phyloP scores from a whole-genome alignment of 2,329 filamentous ascomycete species.

The Penicillium sp. region DNA sequence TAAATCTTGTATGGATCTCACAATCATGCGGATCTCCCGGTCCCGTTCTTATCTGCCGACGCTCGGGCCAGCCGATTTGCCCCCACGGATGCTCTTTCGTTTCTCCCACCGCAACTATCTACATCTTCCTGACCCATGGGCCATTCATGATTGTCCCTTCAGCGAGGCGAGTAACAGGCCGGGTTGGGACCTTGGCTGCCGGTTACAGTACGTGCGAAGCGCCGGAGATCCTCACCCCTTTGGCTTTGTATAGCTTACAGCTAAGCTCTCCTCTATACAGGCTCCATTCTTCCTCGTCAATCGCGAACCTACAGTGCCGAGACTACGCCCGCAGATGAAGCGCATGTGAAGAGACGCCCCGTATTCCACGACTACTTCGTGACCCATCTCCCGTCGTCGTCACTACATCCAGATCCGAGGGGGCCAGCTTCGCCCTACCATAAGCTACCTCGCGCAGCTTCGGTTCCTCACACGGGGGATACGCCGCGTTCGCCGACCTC shows the following conservation, averaged over 20 bases:
- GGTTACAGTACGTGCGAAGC: slow-evolving; percentile 31
- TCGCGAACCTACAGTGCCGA: slow-evolving; percentile 24
- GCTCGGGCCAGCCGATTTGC: slow-evolving; percentile 17
- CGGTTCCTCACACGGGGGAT: slow-evolving; percentile 64
- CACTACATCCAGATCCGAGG: slow-evolving; percentile 78
- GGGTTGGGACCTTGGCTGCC: slow-evolving; percentile 36
- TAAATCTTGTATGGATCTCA: too few species aligned
- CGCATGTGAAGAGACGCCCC: slow-evolving; percentile 36
- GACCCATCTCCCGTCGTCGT: slow-evolving; percentile 88
- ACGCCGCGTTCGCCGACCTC: slow-evolving; percentile 49
- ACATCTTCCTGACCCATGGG: slow-evolving; percentile 24
- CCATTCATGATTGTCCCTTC: slow-evolving; percentile 38
- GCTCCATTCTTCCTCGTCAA: slow-evolving; percentile 31
- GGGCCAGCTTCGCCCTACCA: slow-evolving; percentile 62
- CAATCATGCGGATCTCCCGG: slow-evolving; percentile 20
- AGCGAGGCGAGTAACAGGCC: slow-evolving; percentile 38
- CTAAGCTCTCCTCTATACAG: slow-evolving; percentile 20
- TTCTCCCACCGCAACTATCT: slow-evolving; percentile 12
- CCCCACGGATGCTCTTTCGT: slow-evolving; percentile 13
- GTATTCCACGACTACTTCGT: slow-evolving; percentile 95
- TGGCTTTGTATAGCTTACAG: slow-evolving; percentile 8
- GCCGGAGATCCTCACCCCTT: slow-evolving; percentile 6
- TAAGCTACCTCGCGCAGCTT: slow-evolving; percentile 78
- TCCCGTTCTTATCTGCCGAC: slow-evolving; percentile 23
- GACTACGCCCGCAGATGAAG: slow-evolving; percentile 9